Percentiles rank a stretch among this genome's conserved stretches.
Evolutionary conservation across 768 basidiomycete genomes (phyloP).

Genomic region (Leccinum subtestaceum): DNA sequence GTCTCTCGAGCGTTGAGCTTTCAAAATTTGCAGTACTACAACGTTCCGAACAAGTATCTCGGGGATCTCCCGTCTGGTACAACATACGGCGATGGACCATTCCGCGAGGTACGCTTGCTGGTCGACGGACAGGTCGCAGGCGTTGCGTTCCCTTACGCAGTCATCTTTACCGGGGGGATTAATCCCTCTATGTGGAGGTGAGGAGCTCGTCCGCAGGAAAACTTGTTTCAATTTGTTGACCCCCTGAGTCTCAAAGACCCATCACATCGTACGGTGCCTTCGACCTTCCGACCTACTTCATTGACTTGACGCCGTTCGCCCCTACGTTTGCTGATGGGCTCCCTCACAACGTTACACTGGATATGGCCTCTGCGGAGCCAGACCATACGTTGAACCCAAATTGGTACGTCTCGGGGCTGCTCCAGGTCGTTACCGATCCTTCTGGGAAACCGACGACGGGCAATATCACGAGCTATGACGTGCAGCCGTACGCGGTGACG

Average conservation of each 20-base stretch:
- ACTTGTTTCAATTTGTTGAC: background rate
- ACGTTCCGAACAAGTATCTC: slow-evolving; percentile 60
- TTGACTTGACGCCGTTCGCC: slow-evolving; percentile 77
- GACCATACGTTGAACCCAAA: slow-evolving; percentile 67
- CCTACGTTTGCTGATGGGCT: slow-evolving; percentile 64
- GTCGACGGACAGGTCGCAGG: slow-evolving; percentile 57
- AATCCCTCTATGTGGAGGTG: slow-evolving; percentile 69
- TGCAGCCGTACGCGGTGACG: slow-evolving; percentile 53
- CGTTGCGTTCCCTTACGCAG: slow-evolving; percentile 53
- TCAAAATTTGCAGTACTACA: slow-evolving; percentile 53
- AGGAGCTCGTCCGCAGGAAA: slow-evolving; percentile 1
- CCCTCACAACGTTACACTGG: slow-evolving; percentile 69
- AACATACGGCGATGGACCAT: slow-evolving; percentile 49
- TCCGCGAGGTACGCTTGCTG: slow-evolving; percentile 60
- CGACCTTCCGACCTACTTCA: slow-evolving; percentile 73
- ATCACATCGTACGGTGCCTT: slow-evolving; percentile 76
- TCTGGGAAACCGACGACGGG: slow-evolving; percentile 67
- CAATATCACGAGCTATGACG: slow-evolving; percentile 57
- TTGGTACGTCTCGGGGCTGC: slow-evolving; percentile 71
- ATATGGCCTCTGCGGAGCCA: slow-evolving; percentile 67
- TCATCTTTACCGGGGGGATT: slow-evolving; percentile 75
- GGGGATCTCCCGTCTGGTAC: slow-evolving; percentile 48
- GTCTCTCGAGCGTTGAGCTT: background rate
- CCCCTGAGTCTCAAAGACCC: slow-evolving; percentile 40
- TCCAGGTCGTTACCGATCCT: slow-evolving; percentile 68